Evolutionary conservation across 1,284 basidiomycete genomes (phyloP).

Genomic region (Lignosus rhinocerotis): DNA sequence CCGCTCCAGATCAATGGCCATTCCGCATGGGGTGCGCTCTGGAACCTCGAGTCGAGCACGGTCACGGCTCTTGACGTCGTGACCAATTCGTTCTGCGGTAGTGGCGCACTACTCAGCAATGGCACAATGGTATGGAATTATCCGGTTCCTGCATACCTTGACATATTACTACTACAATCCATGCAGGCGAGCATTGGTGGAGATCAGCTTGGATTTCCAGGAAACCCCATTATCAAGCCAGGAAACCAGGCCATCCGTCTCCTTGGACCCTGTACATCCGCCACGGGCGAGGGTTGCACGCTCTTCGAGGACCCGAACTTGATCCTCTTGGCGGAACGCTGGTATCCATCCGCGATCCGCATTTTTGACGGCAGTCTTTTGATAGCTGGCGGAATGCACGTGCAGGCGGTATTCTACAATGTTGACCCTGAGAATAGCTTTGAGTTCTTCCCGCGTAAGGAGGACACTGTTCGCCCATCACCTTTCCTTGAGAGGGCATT

Average conservation of each 20-base stretch:
- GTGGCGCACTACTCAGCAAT: slow-evolving; percentile 42
- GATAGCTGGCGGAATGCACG: slow-evolving; percentile 43
- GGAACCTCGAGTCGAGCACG: slow-evolving; percentile 32
- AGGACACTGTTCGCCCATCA: slow-evolving; percentile 43
- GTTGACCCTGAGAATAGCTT: slow-evolving; percentile 47
- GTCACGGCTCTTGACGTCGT: slow-evolving; percentile 11
- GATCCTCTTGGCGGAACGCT: slow-evolving; percentile 36
- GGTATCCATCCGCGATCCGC: slow-evolving; percentile 44
- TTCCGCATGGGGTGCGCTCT: slow-evolving; percentile 13
- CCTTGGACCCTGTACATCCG: slow-evolving; percentile 37
- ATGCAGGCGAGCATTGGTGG: slow-evolving; percentile 44
- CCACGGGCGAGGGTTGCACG: slow-evolving; percentile 37
- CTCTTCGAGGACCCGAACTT: slow-evolving; percentile 40
- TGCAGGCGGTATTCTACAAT: slow-evolving; percentile 39
- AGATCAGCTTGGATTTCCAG: slow-evolving; percentile 42
- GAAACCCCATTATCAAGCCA: slow-evolving; percentile 30
- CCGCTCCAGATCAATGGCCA: slow-evolving; percentile 13
- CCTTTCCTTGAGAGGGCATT: slow-evolving; percentile 40
- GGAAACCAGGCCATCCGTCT: slow-evolving; percentile 34
- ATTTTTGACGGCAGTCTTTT: slow-evolving; percentile 43
- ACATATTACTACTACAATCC: not conserved
- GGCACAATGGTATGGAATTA: slow-evolving; percentile 41
- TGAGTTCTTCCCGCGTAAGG: slow-evolving; percentile 56
- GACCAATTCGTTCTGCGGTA: slow-evolving; percentile 26
- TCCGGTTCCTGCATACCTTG: not conserved